phyloP scores from a whole-genome alignment of 129 eudicot species.

The Ambrosia artemisiifolia region DNA sequence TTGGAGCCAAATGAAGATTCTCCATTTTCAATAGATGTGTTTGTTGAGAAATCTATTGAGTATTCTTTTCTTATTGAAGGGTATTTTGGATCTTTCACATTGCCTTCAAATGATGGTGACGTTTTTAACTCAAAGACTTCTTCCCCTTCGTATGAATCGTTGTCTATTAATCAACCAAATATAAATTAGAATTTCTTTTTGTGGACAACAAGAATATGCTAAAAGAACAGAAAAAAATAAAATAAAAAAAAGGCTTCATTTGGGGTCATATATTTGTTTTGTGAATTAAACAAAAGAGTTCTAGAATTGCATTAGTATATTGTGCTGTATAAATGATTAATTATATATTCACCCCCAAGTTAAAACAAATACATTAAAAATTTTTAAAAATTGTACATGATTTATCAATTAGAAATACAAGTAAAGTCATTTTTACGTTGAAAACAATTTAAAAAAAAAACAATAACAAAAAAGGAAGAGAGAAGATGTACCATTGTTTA shows the following conservation, averaged over 20 bases:
- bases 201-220: not conserved
- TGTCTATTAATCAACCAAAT: slow-evolving; percentile 16
- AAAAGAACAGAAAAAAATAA: not conserved
- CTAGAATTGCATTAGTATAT: not conserved
- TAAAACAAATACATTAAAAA: not conserved
- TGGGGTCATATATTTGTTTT: not conserved
- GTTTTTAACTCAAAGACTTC: slow-evolving; percentile 21
- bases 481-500: slow-evolving; percentile 30
- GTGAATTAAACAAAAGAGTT: not conserved
- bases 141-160: slow-evolving; percentile 11
- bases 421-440: not conserved
- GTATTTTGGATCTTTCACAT: slow-evolving; percentile 25
- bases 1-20: slow-evolving; percentile 53
- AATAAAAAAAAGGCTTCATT: not conserved
- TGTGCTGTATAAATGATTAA: not conserved
- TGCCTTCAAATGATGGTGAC: slow-evolving; percentile 21
- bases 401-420: not conserved
- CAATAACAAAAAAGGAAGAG: not conserved
- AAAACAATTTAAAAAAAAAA: not conserved
- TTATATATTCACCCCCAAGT: not conserved
- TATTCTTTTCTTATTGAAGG: slow-evolving; percentile 25
- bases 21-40: slow-evolving; percentile 46
- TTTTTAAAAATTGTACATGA: not conserved
- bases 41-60: slow-evolving; percentile 32
- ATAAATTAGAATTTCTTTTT: slow-evolving; percentile 3